Evolutionary conservation across 176 grass and related monocot genomes (phyloP), one percentile per base, ranked within the genome.

Genomic region (Sorghum bicolor): DNA sequence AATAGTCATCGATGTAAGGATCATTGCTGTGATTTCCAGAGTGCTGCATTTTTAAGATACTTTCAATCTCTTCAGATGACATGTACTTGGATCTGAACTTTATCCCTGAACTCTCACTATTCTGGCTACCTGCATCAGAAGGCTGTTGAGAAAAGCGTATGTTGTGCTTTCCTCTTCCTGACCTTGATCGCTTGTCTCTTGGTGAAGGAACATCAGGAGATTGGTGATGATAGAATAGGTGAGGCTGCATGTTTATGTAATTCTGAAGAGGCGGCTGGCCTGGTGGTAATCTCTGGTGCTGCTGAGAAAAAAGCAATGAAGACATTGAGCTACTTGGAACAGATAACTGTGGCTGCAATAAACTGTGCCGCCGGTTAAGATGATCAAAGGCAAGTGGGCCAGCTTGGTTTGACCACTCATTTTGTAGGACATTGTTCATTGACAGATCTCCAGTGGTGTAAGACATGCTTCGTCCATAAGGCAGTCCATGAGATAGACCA

Each of bases 21-120:
- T 98, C 93, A 78, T 66, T 98, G 80, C 73, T 90, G 78, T 98
- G 93, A 78, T 78, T 88, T 65, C 50, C 86, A 44, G 89, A 87
- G 78, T 94, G 91, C 53, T 95, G 96, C 89, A 95, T 94, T 89
- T 83, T 95, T 57, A 98, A 94, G 68, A 96, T 92, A 85, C 45
- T 90, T 84, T 95, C 93, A 72, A 98, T 95, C 82, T 98, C 96
- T 89, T 95, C 93, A 17, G 96, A 67, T 81, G 96, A 94, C 96
- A 98, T 95, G 43, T 94, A 95, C 84, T 92, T 98, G 33, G 96
- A 98, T 76, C 89, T 92, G 82, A 94, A 90, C 73, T 98, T 90
- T 83, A 89, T 39, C 37, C 89, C 79, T 20, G 76, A 77, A 86
- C 33, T 89, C 41, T 95, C 93, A 76, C 68, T 79, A 58, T 90